A percentile compares a stretch with the other conserved stretches of the same genome.
These are phyloP conservation scores for Penicillium sp. DNA, from an alignment of 2,329 filamentous ascomycete species.

Conservation along the genomic window DNA sequence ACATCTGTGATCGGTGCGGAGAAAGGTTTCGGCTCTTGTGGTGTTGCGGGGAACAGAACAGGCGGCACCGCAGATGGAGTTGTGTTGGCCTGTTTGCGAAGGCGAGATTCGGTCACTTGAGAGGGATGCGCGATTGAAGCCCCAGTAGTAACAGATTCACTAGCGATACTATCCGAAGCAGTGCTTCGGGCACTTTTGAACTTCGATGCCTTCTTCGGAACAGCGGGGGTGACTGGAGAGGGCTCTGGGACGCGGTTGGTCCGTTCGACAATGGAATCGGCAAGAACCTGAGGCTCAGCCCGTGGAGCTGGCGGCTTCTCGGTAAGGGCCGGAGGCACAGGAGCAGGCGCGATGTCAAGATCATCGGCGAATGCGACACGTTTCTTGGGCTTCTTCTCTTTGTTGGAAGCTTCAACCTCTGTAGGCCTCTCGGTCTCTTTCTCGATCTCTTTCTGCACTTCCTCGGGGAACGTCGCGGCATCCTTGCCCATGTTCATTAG, in stretches of 20 bases:
- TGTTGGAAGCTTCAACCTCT: conserved; percentile 13
- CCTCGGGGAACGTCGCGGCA: conserved; percentile 33
- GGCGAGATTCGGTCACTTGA: conserved; percentile 20
- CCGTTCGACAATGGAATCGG: conserved; percentile 48
- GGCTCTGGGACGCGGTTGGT: conserved; percentile 23
- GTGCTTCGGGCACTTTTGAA: conserved; percentile 43
- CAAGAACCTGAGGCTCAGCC: conserved; percentile 36
- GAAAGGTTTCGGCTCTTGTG: conserved; percentile 39
- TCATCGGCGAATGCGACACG: conserved; percentile 76
- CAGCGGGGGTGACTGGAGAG: conserved; percentile 12
- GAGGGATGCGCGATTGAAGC: conserved; percentile 17
- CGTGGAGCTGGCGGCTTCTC: conserved; percentile 30
- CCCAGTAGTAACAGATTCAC: conserved; percentile 7
- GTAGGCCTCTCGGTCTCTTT: conserved; percentile 30
- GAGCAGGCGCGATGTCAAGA: conserved; percentile 66
- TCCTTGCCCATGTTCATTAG: conserved; percentile 59
- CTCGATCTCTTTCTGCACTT: conserved; percentile 34
- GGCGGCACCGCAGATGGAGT: conserved; percentile 27
- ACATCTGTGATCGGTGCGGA: conserved; percentile 37
- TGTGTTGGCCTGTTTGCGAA: conserved; percentile 23
- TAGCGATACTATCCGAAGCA: conserved; percentile 4
- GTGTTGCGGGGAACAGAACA: conserved; percentile 40
- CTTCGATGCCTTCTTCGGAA: conserved; percentile 44
- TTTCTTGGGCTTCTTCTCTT: conserved; percentile 52
- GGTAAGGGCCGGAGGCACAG: conserved; percentile 29